phyloP scores from a whole-genome alignment of 805 yeast genomes.

The Pichia membranifaciens region DNA sequence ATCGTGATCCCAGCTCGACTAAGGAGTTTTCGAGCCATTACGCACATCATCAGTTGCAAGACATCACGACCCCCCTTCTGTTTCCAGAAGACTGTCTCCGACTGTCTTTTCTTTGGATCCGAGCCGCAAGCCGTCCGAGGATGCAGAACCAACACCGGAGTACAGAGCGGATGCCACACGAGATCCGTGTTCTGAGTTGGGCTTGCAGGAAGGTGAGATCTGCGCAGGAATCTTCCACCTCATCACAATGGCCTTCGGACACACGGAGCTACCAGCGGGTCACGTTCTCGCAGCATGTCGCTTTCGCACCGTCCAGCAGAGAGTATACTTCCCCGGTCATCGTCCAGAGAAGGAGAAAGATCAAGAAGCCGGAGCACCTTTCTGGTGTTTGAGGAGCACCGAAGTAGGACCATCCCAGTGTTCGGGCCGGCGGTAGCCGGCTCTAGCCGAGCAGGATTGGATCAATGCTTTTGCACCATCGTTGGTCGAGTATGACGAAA shows the following conservation, averaged over 20 bases:
- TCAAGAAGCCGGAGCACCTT: too few species aligned
- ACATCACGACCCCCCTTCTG: too few species aligned
- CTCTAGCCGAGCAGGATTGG: conserved; percentile 9
- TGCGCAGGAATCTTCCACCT: not conserved
- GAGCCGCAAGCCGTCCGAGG: not conserved
- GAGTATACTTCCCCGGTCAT: too few species aligned
- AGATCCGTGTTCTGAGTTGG: not conserved
- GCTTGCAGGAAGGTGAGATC: conserved; percentile 1
- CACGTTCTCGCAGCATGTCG: too few species aligned
- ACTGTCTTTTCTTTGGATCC: conserved; percentile 8
- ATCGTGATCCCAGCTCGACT: conserved; percentile 12
- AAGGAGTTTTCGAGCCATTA: not conserved
- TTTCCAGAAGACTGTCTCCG: conserved; percentile 4
- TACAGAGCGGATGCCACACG: not conserved
- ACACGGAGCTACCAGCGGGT: not conserved
- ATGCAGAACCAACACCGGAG: too few species aligned
- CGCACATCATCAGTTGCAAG: too few species aligned
- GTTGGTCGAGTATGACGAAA: conserved; percentile 7
- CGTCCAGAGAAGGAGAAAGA: too few species aligned
- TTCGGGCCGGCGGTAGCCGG: not conserved
- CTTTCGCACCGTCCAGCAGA: too few species aligned
- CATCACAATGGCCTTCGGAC: not conserved
- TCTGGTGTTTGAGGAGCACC: conserved; percentile 2
- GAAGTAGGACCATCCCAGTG: conserved; percentile 13
- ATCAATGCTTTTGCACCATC: conserved; percentile 9